A percentile compares a stretch with the other conserved stretches of the same genome.
Conservation (phyloP, 495 filamentous ascomycete species). For the Symbiotaphrina buchneri region DNA sequence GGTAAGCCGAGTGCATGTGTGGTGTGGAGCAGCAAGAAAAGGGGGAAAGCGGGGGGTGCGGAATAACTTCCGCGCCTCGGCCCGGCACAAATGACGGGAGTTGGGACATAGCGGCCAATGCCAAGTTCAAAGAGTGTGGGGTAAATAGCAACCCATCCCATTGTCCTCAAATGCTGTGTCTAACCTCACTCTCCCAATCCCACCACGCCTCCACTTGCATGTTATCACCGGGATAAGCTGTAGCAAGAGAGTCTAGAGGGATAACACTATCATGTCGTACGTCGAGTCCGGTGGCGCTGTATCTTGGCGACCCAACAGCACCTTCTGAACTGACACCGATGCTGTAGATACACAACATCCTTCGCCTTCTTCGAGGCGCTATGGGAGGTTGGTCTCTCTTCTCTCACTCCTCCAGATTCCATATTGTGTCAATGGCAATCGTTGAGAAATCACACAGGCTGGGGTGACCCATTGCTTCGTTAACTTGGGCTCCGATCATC, state of each 20-base stretch:
- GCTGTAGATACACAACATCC: constrained; percentile 37
- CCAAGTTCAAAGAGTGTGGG: too few relatives aligned
- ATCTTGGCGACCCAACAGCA: background rate
- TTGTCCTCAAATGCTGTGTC: too few relatives aligned
- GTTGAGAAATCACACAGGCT: constrained; percentile 23
- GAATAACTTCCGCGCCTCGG: too few relatives aligned
- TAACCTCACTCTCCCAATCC: too few relatives aligned
- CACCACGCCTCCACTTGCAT: too few relatives aligned
- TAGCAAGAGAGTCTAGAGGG: background rate
- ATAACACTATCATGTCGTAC: background rate
- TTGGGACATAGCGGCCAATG: too few relatives aligned
- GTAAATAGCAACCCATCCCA: too few relatives aligned
- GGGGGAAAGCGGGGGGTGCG: too few relatives aligned
- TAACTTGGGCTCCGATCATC: constrained; percentile 88
- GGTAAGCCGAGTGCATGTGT: too few relatives aligned
- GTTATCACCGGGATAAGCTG: too few relatives aligned
- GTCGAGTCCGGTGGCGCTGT: background rate
- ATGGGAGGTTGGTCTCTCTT: constrained; percentile 31
- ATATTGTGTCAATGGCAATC: background rate
- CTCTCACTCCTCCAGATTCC: background rate
- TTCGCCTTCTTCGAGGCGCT: constrained; percentile 91
- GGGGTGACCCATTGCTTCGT: constrained; percentile 83
- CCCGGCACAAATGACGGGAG: too few relatives aligned
- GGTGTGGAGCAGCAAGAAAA: too few relatives aligned
- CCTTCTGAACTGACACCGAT: background rate